phyloP scores from a whole-genome alignment of 2,329 filamentous ascomycete genomes.

The Dothideomycetes sp. region DNA sequence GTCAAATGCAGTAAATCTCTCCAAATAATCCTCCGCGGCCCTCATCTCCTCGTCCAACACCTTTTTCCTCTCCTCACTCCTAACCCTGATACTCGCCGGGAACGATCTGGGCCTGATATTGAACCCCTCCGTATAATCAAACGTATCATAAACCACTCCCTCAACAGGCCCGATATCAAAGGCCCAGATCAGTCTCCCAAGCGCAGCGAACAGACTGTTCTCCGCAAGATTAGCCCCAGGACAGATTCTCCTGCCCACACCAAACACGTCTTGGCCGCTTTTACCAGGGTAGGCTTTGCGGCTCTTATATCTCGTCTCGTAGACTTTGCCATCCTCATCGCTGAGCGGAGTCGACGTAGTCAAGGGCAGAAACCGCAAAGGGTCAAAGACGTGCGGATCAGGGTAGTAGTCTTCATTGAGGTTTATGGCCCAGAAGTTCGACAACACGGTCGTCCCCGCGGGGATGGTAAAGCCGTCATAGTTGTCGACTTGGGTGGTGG shows the following conservation, averaged over 20 bases:
- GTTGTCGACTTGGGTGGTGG: constrained; percentile 22
- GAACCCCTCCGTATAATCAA: constrained; percentile 30
- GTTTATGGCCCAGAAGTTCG: constrained; percentile 20
- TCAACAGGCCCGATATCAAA: constrained; percentile 20
- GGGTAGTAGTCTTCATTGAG: constrained; percentile 34
- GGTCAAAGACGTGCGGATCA: constrained; percentile 31
- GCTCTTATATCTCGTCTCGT: constrained; percentile 18
- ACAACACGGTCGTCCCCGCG: constrained; percentile 20
- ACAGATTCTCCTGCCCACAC: constrained; percentile 23
- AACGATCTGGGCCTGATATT: constrained; percentile 28
- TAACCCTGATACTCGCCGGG: constrained; percentile 21
- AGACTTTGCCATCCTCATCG: constrained; percentile 20
- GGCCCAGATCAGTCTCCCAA: constrained; percentile 23
- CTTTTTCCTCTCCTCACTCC: constrained; percentile 20
- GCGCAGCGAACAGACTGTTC: constrained; percentile 24
- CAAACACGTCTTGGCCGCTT: constrained; percentile 29
- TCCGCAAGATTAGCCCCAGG: constrained; percentile 26
- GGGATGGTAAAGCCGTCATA: constrained; percentile 26
- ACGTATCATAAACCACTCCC: constrained; percentile 25
- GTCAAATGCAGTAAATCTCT: constrained; percentile 25
- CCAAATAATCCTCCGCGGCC: constrained; percentile 21
- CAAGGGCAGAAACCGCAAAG: constrained; percentile 12
- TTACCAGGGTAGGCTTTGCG: constrained; percentile 28
- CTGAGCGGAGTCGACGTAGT: constrained; percentile 17
- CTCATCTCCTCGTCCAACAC: constrained; percentile 21